Percentiles rank a stretch among this genome's conserved stretches.
phyloP scores from a whole-genome alignment of 2,329 filamentous ascomycete genomes.

The Pseudocercospora eumusae region DNA sequence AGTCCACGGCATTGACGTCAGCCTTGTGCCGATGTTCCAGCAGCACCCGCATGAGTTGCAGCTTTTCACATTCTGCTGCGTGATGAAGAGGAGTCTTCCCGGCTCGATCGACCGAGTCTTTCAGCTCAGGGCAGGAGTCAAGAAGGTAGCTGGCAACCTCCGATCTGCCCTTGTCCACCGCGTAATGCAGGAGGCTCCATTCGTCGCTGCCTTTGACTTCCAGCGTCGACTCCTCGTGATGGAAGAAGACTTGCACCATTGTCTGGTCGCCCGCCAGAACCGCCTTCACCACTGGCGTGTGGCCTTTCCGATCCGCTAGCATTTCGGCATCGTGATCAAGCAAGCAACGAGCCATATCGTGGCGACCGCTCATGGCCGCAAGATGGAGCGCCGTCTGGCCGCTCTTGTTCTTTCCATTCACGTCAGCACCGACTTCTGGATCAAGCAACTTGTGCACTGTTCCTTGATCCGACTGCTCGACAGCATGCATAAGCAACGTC shows the following conservation, averaged over 20 bases:
- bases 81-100: slow-evolving; percentile 30
- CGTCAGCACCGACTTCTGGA: slow-evolving; percentile 24
- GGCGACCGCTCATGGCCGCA: slow-evolving; percentile 21
- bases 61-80: slow-evolving; percentile 22
- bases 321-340: slow-evolving; percentile 24
- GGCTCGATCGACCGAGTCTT: slow-evolving; percentile 23
- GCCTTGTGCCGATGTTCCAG: slow-evolving; percentile 17
- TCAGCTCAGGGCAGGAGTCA: slow-evolving; percentile 24
- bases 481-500: slow-evolving; percentile 29
- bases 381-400: slow-evolving; percentile 27
- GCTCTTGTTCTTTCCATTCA: slow-evolving; percentile 20
- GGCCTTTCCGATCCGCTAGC: slow-evolving; percentile 23
- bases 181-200: slow-evolving; percentile 27
- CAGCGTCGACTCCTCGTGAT: slow-evolving; percentile 19
- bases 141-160: slow-evolving; percentile 26
- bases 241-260: slow-evolving; percentile 22
- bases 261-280: slow-evolving; percentile 22
- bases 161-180: slow-evolving; percentile 14
- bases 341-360: slow-evolving; percentile 27
- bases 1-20: slow-evolving; percentile 28
- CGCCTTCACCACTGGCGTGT: slow-evolving; percentile 28
- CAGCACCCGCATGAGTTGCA: slow-evolving; percentile 22
- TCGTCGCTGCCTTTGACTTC: slow-evolving; percentile 25
- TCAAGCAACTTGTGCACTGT: slow-evolving; percentile 27
- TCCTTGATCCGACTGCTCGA: slow-evolving; percentile 24